Evolutionary conservation across 257 asterid species (phyloP).

Genomic region (Rehmannia glutinosa): DNA sequence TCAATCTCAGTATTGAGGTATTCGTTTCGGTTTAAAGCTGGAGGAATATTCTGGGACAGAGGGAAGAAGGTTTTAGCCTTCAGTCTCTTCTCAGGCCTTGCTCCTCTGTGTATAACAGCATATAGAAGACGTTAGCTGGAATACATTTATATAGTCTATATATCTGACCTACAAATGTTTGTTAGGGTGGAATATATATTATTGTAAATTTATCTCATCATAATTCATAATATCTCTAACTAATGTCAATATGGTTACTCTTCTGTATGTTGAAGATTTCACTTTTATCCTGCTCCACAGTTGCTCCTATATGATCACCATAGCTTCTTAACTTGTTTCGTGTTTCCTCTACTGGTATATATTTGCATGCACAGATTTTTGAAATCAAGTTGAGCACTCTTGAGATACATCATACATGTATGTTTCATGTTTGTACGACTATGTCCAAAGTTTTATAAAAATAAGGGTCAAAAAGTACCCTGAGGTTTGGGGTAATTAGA

Average conservation of each 20-base stretch:
- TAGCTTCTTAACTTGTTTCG: too few species aligned
- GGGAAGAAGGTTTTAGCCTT: slow-evolving; percentile 87
- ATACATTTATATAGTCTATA: slow-evolving; percentile 24
- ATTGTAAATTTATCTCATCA: neutral
- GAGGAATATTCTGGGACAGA: slow-evolving; percentile 47
- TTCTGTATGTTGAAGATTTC: too few species aligned
- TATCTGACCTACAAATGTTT: slow-evolving; percentile 16
- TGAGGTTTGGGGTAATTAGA: too few species aligned
- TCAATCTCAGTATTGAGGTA: neutral
- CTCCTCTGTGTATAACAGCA: slow-evolving; percentile 25
- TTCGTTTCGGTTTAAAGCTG: slow-evolving; percentile 23
- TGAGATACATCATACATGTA: too few species aligned
- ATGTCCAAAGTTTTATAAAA: too few species aligned
- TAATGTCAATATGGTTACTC: neutral
- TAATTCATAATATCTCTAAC: neutral
- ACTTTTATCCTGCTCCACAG: too few species aligned
- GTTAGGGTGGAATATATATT: slow-evolving; percentile 10
- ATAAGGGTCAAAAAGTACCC: too few species aligned
- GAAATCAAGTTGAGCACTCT: too few species aligned
- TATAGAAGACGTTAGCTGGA: slow-evolving; percentile 30
- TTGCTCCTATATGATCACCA: too few species aligned
- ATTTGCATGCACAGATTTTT: too few species aligned
- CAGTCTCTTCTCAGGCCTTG: slow-evolving; percentile 62
- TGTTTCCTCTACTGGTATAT: too few species aligned
- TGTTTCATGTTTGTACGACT: too few species aligned